A percentile compares a stretch with the other conserved stretches of the same genome.
phyloP scores from a whole-genome alignment of 176 grass and related monocot genomes.

The Lolium rigidum region DNA sequence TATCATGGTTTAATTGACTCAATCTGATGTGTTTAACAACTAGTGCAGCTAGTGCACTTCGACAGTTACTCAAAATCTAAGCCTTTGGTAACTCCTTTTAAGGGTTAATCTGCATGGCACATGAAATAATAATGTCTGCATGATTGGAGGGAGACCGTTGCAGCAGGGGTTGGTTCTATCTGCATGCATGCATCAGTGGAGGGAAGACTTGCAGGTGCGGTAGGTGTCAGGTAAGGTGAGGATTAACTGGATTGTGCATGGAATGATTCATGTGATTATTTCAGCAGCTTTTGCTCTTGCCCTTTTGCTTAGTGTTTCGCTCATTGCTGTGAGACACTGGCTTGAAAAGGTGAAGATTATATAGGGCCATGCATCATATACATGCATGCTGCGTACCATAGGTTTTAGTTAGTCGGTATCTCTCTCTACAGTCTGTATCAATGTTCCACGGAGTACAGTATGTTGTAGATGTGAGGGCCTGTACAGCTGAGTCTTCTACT shows the following conservation, averaged over 20 bases:
- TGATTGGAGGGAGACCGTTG: slow-evolving; percentile 55
- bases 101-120: slow-evolving; percentile 30
- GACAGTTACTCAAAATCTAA: background rate
- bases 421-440: too few species aligned
- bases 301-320: slow-evolving; percentile 27
- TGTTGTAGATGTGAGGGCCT: background rate
- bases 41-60: background rate
- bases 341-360: background rate
- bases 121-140: slow-evolving; percentile 76
- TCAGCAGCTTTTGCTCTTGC: slow-evolving; percentile 49
- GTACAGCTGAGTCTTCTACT: background rate
- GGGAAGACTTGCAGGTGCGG: slow-evolving; percentile 79
- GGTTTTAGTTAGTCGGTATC: too few species aligned
- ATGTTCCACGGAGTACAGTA: too few species aligned
- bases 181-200: slow-evolving; percentile 42
- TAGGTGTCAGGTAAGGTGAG: slow-evolving; percentile 39
- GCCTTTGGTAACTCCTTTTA: slow-evolving; percentile 28
- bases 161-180: slow-evolving; percentile 63
- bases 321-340: slow-evolving; percentile 31
- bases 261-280: slow-evolving; percentile 47
- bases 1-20: slow-evolving; percentile 2
- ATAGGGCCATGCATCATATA: background rate
- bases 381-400: too few species aligned
- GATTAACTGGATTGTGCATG: slow-evolving; percentile 37
- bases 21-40: background rate